These are phyloP conservation scores for Rhodotorula sp. DNA, from an alignment of 1,284 basidiomycete species.

Conservation along the genomic window DNA sequence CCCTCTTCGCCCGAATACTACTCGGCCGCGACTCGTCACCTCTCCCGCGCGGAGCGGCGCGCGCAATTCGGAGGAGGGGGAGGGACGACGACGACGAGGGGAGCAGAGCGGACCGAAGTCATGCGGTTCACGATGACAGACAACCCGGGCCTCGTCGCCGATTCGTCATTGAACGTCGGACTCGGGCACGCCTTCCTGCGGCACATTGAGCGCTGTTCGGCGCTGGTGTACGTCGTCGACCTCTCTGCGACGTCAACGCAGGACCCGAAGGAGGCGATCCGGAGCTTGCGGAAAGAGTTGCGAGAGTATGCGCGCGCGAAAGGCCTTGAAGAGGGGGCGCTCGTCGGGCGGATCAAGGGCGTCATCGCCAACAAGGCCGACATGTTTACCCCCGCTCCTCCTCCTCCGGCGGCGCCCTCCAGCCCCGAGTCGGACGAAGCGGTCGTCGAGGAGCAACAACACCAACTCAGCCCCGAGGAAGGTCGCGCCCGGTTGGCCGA, in stretches of 20 bases:
- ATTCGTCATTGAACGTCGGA: slow-evolving; percentile 83
- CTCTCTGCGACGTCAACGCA: slow-evolving; percentile 54
- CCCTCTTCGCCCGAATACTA: slow-evolving; percentile 33
- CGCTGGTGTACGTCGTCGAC: slow-evolving; percentile 90
- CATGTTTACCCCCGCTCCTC: slow-evolving; percentile 59
- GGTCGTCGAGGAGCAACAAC: not conserved
- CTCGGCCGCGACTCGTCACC: slow-evolving; percentile 12
- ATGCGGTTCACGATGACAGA: slow-evolving; percentile 93
- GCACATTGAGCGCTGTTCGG: slow-evolving; percentile 86
- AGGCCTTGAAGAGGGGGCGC: slow-evolving; percentile 27
- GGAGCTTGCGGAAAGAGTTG: slow-evolving; percentile 72
- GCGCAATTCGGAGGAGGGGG: not conserved
- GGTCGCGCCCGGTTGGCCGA: slow-evolving; percentile 12
- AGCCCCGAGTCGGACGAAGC: not conserved
- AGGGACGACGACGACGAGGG: not conserved
- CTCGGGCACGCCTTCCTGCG: slow-evolving; percentile 92
- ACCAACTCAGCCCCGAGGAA: not conserved
- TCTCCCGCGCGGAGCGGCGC: slow-evolving; percentile 27
- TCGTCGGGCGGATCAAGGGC: slow-evolving; percentile 44
- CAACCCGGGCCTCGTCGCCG: slow-evolving; percentile 86
- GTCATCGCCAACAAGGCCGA: slow-evolving; percentile 96
- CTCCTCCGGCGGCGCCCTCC: not conserved
- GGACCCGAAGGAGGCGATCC: slow-evolving; percentile 72
- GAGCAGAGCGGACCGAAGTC: slow-evolving; percentile 55
- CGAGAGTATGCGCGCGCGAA: slow-evolving; percentile 66